Evolutionary conservation across 1,284 basidiomycete species (phyloP), one percentile per base, ranked within the genome.

Genomic region (Cutaneotrichosporon sp.): DNA sequence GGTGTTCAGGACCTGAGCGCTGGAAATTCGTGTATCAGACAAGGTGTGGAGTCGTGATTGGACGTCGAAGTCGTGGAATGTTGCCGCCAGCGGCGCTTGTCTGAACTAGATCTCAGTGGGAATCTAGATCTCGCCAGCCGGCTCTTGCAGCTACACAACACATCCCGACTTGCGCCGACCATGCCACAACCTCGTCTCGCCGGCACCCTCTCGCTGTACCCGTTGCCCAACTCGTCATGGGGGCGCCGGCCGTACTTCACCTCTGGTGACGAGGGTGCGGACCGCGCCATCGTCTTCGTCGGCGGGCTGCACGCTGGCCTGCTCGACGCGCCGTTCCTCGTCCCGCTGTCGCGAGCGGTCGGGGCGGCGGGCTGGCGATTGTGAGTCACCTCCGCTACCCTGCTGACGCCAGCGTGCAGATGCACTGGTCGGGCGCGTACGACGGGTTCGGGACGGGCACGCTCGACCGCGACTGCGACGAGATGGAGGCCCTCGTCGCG

Each of bases 301-400:
- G 78, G 77, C 20, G 79, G 79, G 0, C 62, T 81, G 46, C 68
- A 63, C 11, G 75, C 78, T 51, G 79, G 79, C 1, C 38, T 78
- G 24, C 68, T 67, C 2, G 69, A 68, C 24, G 73, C 76, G 8
- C 67, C 71, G 7, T 81, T 76, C 59, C 59, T 71, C 3, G 47
- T 60, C 10, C 49, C 49, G 9, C 59, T 81, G n/a, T 66, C 66
- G 1, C 60, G 60, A 2, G 67, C 69, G 5, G 64, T 79, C 9
- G 63, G 50, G 3, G 54, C 65, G 33, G 66, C 65, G 2, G 73
- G 72, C 7, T 81, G 79, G 75, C 73, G 67, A 49, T 60, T 80
- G 78, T 79, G 55, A 72, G 77, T 70, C 16, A 2, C 6, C 11
- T 5, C 11, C 11, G 36, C 29, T 38, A 38, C 18, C 6, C 11